Percentiles rank a stretch among this genome's conserved stretches.
phyloP scores from a whole-genome alignment of 192 early-diverging fungal genomes.

The Chytriomyces sp. region DNA sequence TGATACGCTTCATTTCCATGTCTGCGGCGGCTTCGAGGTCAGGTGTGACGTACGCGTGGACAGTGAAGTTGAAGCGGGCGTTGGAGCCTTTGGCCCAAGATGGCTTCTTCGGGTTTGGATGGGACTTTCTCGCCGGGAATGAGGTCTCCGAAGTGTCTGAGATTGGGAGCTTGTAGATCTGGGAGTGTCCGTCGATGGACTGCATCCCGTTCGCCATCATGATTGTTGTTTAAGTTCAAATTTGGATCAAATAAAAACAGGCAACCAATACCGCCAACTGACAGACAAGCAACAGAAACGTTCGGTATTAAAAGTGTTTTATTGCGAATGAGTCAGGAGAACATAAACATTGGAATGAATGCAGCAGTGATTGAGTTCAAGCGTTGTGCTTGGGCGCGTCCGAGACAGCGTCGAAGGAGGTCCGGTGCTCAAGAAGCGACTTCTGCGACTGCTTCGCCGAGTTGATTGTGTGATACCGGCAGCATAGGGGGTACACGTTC shows the following conservation, averaged over 20 bases:
- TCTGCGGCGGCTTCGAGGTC: constrained; percentile 31
- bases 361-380: too few relatives aligned
- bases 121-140: not conserved
- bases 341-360: too few relatives aligned
- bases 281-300: not conserved
- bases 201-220: not conserved
- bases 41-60: constrained; percentile 45
- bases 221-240: not conserved
- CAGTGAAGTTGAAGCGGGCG: constrained; percentile 57
- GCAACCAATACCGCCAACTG: not conserved
- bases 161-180: constrained; percentile 36
- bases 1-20: constrained; percentile 18
- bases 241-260: not conserved
- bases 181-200: constrained; percentile 11
- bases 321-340: too few relatives aligned
- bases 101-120: not conserved
- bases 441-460: too few relatives aligned
- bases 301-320: not conserved
- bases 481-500: too few relatives aligned
- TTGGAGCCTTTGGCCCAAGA: constrained; percentile 54
- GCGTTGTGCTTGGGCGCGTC: too few relatives aligned
- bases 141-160: not conserved
- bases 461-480: too few relatives aligned
- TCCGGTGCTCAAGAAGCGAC: too few relatives aligned
- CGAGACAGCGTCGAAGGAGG: too few relatives aligned